Evolutionary conservation across 1,284 basidiomycete species (phyloP).

Genomic region (Agaricales sp.): DNA sequence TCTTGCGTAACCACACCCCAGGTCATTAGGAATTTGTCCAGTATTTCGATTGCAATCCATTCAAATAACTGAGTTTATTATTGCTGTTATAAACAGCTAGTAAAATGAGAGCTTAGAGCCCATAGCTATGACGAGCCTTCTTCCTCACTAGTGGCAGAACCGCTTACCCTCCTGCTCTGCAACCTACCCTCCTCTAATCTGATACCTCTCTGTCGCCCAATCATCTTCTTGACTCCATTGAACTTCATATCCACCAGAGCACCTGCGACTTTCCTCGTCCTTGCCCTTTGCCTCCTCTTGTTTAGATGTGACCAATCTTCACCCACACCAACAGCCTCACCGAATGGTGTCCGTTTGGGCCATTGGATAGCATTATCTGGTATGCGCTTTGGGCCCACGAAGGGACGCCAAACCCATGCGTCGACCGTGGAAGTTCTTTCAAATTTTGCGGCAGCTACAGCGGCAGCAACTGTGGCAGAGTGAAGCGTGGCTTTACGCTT

Average conservation of each 20-base stretch:
- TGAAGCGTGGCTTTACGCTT: conserved; percentile 14
- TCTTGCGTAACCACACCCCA: background rate
- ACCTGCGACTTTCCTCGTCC: conserved; percentile 25
- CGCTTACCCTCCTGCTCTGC: background rate
- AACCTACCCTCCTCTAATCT: background rate
- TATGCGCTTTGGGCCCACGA: conserved; percentile 7
- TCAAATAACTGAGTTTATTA: no score
- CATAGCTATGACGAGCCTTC: no score
- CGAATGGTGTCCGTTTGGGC: conserved; percentile 18
- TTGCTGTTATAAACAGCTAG: no score
- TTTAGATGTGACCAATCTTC: conserved; percentile 49
- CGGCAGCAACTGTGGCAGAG: conserved; percentile 9
- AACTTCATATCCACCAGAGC: conserved; percentile 20
- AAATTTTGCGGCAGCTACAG: no score
- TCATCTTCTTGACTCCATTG: background rate
- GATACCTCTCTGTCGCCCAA: background rate
- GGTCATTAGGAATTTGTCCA: no score
- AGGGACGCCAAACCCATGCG: conserved; percentile 29
- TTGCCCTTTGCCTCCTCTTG: conserved; percentile 34
- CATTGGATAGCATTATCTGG: conserved; percentile 10
- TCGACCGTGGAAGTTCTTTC: conserved; percentile 6
- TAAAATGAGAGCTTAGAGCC: no score
- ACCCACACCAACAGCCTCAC: conserved; percentile 36
- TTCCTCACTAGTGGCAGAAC: no score
- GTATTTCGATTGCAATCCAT: no score